Evolutionary conservation across 495 filamentous ascomycete species (phyloP).

Genomic region (Penicillium verhagenii): DNA sequence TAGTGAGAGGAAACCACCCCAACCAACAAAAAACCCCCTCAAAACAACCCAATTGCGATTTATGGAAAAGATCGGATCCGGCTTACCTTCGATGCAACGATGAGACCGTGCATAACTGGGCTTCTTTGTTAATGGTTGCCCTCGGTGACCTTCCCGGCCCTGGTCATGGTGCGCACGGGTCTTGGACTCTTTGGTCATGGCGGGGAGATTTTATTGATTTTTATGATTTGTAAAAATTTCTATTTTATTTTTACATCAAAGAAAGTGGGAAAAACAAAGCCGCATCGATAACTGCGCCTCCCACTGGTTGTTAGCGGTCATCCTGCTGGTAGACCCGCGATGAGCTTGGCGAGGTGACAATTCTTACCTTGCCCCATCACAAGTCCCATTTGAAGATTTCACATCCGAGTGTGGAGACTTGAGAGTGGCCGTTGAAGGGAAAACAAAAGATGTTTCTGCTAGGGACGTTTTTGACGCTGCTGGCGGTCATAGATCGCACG

Average conservation of each 20-base stretch:
- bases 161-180: not conserved
- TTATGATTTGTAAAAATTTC: no score
- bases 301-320: not conserved
- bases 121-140: not conserved
- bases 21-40: not conserved
- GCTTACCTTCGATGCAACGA: not conserved
- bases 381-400: not conserved
- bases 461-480: constrained; percentile 8
- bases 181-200: not conserved
- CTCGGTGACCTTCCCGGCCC: no score
- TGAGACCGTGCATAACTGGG: not conserved
- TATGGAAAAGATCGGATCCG: not conserved
- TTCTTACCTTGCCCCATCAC: not conserved
- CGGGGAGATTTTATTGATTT: no score
- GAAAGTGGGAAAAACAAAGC: not conserved
- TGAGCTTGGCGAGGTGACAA: not conserved
- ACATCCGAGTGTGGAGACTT: not conserved
- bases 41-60: not conserved
- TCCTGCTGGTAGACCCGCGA: not conserved
- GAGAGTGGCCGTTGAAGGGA: not conserved
- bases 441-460: not conserved
- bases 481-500: constrained; percentile 15
- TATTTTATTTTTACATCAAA: not conserved
- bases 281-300: not conserved
- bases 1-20: not conserved